Conservation (phyloP, 495 filamentous ascomycete genomes). For the Penicillium silybi region DNA sequence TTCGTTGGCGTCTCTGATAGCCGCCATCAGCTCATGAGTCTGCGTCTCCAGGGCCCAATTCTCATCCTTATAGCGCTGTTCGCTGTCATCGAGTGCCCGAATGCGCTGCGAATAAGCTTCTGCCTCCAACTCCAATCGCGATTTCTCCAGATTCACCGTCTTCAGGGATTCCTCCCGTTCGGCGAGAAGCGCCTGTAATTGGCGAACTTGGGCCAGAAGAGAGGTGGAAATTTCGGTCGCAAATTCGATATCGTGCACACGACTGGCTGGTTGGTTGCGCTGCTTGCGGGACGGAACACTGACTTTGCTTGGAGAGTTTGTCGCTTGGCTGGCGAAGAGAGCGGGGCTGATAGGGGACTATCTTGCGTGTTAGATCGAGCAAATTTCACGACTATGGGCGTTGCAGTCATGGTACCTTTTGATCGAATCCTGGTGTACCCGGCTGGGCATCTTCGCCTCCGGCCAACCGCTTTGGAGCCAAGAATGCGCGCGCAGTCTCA, state of each 20-base stretch:
- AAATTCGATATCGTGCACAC: conserved; percentile 92
- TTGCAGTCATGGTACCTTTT: conserved; percentile 43
- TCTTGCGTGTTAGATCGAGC: conserved; percentile 10
- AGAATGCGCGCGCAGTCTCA: conserved; percentile 82
- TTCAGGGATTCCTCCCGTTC: conserved; percentile 87
- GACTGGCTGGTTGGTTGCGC: conserved; percentile 81
- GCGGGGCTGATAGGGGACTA: conserved; percentile 71
- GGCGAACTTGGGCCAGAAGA: conserved; percentile 81
- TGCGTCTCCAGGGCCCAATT: conserved; percentile 95
- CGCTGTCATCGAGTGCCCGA: conserved; percentile 81
- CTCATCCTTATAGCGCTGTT: conserved; percentile 93
- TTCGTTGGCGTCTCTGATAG: conserved; percentile 66
- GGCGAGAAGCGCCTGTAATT: conserved; percentile 73
- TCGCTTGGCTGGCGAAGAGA: conserved; percentile 80
- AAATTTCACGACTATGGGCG: neutral
- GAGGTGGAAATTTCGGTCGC: conserved; percentile 93
- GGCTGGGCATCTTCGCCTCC: conserved; percentile 55
- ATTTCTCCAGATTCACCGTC: conserved; percentile 65
- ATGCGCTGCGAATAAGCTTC: conserved; percentile 76
- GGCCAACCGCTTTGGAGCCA: conserved; percentile 73
- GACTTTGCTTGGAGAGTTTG: conserved; percentile 83
- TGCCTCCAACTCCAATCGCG: conserved; percentile 73
- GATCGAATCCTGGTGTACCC: conserved; percentile 60
- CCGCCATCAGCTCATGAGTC: conserved; percentile 72
- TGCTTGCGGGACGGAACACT: conserved; percentile 79